Conservation (phyloP, 371 early-diverging fungal species). For the Chytridiales sp. region DNA sequence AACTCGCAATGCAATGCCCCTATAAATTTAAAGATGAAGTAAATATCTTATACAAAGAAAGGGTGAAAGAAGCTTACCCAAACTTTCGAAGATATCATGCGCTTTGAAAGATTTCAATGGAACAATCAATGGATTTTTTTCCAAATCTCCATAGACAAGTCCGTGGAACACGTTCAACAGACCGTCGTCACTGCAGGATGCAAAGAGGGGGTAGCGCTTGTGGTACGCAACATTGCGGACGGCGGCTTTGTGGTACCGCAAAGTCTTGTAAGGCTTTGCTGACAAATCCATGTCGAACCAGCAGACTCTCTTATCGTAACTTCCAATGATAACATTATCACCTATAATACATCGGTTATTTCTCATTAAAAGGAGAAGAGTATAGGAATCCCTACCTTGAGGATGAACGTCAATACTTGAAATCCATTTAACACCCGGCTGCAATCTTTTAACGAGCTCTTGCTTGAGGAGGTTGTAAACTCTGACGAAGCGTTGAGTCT, state of each 20-base stretch:
- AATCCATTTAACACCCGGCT: conserved; percentile 88
- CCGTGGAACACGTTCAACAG: conserved; percentile 93
- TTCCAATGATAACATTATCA: conserved; percentile 93
- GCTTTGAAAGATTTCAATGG: conserved; percentile 93
- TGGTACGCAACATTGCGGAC: conserved; percentile 87
- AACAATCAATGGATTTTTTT: conserved; percentile 95
- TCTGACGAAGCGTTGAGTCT: conserved; percentile 89
- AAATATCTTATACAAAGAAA: neutral
- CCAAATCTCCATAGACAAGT: conserved; percentile 91
- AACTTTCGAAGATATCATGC: conserved; percentile 68
- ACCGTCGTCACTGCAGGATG: conserved; percentile 91
- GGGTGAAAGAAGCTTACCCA: conserved; percentile 49
- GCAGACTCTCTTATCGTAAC: conserved; percentile 87
- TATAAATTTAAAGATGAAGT: conserved; percentile 15
- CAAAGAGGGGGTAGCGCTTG: conserved; percentile 89
- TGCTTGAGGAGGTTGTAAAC: conserved; percentile 91
- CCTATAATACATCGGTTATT: conserved; percentile 44
- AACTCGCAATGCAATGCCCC: conserved; percentile 80
- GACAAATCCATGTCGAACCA: conserved; percentile 97
- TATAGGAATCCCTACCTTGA: conserved; percentile 30
- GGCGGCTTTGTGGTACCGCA: conserved; percentile 86
- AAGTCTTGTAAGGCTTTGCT: conserved; percentile 85
- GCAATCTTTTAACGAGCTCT: conserved; percentile 75
- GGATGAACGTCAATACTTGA: conserved; percentile 94
- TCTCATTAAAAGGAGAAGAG: neutral